Conservation (phyloP, 345 rosid species). For the Durio zibethinus region DNA sequence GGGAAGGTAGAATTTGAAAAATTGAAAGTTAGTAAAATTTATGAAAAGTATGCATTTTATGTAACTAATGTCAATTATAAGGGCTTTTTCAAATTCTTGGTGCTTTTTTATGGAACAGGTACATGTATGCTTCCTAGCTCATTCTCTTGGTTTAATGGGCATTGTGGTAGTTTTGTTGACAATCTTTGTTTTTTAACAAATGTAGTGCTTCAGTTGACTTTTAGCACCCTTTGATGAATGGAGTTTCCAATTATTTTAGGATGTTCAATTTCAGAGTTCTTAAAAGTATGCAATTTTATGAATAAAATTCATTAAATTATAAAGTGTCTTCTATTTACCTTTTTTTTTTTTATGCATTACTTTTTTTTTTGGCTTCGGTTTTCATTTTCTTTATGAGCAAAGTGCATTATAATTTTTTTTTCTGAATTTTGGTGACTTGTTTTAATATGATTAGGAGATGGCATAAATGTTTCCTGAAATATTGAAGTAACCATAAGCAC, state of each 20-base stretch:
- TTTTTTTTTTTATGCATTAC: not conserved
- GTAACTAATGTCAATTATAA: not conserved
- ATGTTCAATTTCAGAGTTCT: not conserved
- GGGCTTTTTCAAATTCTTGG: not conserved
- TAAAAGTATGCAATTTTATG: not conserved
- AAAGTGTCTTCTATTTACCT: not conserved
- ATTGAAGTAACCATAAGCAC: not conserved
- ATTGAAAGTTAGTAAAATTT: not conserved
- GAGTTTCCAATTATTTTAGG: not conserved
- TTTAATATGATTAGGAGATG: not conserved
- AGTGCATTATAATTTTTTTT: not conserved
- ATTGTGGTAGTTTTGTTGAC: not conserved
- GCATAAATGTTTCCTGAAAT: not conserved
- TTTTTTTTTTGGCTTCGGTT: not conserved
- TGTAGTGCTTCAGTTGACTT: not conserved
- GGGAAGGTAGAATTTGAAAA: not conserved
- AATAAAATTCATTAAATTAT: conserved; percentile 1
- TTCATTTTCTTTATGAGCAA: not conserved
- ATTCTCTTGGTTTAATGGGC: not conserved
- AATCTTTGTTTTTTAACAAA: not conserved
- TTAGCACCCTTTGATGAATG: not conserved
- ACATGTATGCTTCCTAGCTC: not conserved
- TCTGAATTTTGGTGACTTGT: not conserved
- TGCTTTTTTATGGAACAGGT: not conserved
- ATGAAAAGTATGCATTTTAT: not conserved